phyloP scores from a whole-genome alignment of 2,329 filamentous ascomycete species.

The Scedosporium dehoogii region DNA sequence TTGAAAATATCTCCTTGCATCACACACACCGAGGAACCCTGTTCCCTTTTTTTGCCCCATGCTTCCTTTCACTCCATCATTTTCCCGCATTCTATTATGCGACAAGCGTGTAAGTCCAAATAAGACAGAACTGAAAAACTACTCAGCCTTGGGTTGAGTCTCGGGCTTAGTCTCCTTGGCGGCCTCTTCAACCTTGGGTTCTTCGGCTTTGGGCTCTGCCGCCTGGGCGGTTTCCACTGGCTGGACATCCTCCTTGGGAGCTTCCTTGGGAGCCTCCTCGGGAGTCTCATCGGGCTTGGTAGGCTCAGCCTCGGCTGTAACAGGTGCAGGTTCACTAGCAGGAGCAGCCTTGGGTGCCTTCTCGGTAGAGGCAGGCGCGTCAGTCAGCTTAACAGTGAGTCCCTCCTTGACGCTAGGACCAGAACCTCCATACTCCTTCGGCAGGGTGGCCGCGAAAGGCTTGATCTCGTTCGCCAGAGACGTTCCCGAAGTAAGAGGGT shows the following conservation, averaged over 20 bases:
- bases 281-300: conserved; percentile 4
- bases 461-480: conserved; percentile 54
- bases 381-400: conserved; percentile 19
- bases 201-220: conserved; percentile 2
- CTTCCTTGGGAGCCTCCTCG: conserved; percentile 14
- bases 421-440: conserved; percentile 70
- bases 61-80: no score
- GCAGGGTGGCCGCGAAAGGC: conserved; percentile 53
- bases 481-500: conserved; percentile 64
- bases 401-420: conserved; percentile 34
- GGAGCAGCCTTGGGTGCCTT: conserved; percentile 7
- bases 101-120: no score
- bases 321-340: conserved; percentile 7
- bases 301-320: conserved; percentile 3
- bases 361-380: conserved; percentile 7
- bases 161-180: background rate
- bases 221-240: conserved; percentile 2
- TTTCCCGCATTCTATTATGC: no score
- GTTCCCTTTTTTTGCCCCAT: background rate
- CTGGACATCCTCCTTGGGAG: conserved; percentile 10
- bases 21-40: background rate
- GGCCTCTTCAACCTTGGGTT: background rate
- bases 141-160: background rate
- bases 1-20: background rate
- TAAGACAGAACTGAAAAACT: background rate